A percentile compares a stretch with the other conserved stretches of the same genome.
Conservation (phyloP, 2,329 filamentous ascomycete species). For the Drechmeria coniospora region DNA sequence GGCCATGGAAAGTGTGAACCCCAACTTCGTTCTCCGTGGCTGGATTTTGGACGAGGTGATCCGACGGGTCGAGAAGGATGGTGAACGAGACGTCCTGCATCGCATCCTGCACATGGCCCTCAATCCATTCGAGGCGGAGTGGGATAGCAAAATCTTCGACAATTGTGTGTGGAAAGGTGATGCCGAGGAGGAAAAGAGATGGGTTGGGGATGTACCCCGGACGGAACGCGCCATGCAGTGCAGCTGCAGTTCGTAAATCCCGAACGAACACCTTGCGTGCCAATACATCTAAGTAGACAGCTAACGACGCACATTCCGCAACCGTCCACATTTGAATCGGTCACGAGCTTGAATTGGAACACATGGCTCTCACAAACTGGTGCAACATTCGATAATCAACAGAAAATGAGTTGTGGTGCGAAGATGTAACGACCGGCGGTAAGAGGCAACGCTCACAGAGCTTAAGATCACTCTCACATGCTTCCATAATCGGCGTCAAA, state of each 20-base stretch:
- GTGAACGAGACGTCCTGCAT: constrained; percentile 63
- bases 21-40: constrained; percentile 77
- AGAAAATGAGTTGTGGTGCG: no score
- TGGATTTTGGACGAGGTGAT: constrained; percentile 95
- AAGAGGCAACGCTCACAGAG: constrained; percentile 52
- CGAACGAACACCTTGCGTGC: no score
- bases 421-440: constrained; percentile 64
- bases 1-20: constrained; percentile 77
- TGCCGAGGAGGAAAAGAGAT: constrained; percentile 61
- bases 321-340: no score
- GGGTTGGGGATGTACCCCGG: constrained; percentile 72
- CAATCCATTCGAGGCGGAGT: constrained; percentile 69
- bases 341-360: no score
- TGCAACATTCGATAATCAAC: no score
- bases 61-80: constrained; percentile 67
- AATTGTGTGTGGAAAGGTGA: constrained; percentile 40
- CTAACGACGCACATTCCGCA: neutral
- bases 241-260: constrained; percentile 71
- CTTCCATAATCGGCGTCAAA: constrained; percentile 59
- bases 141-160: constrained; percentile 39
- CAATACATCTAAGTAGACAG: no score
- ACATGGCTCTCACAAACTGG: no score
- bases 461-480: constrained; percentile 43
- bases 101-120: constrained; percentile 71
- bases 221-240: constrained; percentile 74